Evolutionary conservation across 2,329 filamentous ascomycete species (phyloP).

Genomic region (Canariomyces notabilis): DNA sequence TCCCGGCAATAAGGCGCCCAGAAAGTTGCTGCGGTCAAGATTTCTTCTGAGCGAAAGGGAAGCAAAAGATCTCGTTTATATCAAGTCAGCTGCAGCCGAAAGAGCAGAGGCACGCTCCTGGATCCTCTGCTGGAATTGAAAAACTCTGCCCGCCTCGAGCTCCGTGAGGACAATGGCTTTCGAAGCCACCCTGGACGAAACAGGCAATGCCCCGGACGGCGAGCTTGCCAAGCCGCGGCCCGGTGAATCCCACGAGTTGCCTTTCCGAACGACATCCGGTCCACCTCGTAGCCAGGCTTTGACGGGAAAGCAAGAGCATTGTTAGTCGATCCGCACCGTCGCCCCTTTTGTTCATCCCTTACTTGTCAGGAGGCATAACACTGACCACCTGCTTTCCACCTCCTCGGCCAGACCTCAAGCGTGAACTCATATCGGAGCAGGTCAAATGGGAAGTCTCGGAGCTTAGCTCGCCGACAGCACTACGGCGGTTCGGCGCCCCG

Average conservation of each 20-base stretch:
- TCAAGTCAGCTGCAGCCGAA: no score
- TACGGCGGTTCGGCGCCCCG: constrained; percentile 91
- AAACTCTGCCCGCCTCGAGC: neutral
- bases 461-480: constrained; percentile 88
- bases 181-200: neutral
- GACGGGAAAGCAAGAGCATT: constrained; percentile 97
- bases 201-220: neutral
- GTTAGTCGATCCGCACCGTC: constrained; percentile 46
- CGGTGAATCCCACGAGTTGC: constrained; percentile 10
- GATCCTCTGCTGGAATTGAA: neutral
- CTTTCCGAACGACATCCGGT: constrained; percentile 9
- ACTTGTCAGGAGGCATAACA: neutral
- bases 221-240: constrained; percentile 10
- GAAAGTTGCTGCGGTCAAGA: neutral
- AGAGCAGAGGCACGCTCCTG: neutral
- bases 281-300: constrained; percentile 46
- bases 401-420: constrained; percentile 71
- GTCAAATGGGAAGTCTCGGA: constrained; percentile 86
- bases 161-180: constrained; percentile 11
- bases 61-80: neutral
- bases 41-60: neutral
- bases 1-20: neutral
- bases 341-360: neutral
- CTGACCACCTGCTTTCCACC: constrained; percentile 12
- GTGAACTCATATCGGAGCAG: constrained; percentile 87